Base-by-base conservation (phyloP, 176 grass and related monocot genomes). In the Guadua angustifolia region DNA sequence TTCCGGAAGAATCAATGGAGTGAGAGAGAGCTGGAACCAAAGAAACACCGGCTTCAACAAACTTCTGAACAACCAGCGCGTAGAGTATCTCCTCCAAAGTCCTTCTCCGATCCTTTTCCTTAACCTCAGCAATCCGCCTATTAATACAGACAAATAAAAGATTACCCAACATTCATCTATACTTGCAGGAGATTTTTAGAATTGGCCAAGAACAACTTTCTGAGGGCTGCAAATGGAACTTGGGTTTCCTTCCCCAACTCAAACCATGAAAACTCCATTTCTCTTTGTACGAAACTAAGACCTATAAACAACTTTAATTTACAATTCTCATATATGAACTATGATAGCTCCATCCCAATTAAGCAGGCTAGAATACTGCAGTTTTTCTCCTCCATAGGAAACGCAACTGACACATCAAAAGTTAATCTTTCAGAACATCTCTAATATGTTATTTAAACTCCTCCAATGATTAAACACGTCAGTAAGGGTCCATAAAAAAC, bases 81-180 rank as follows among this genome's bases (percentile, higher is more conserved):
- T 99, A 99, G 21, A 95, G 93, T 71, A 99, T 95, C 86, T 99
- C 96, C 86, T 99, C 93, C 77, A 94, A 84, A 24, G 93, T 77
- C 77, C 88, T 95, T 83, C 78, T 88, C 81, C 89, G 86, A 25
- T 99, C 96, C 51, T 94, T 99, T 80, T 89, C 96, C 83, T 99
- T 99, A 32, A 99, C 91, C 79, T 99, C 96, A 29, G 96, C 96
- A 60, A 99, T 99, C 74, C 96, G 89, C 86, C 95, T 98, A 81
- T 85, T 55, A 79, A 74, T 66, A 42, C 46, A 68, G 62, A 90
- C 46, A 81, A 88, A 12, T 45, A 57, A 36, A 45, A 55, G 42
- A 75, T 88, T 22, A 75, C 43, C 66, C 36, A 29, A 82, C 2
- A 73, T 82, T 45, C 68, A 29, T 38, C 25, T 62, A 56, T 64